A percentile compares a stretch with the other conserved stretches of the same genome.
These are phyloP conservation scores for Fusarium dimerum DNA, from an alignment of 2,329 filamentous ascomycete species.

Conservation along the genomic window DNA sequence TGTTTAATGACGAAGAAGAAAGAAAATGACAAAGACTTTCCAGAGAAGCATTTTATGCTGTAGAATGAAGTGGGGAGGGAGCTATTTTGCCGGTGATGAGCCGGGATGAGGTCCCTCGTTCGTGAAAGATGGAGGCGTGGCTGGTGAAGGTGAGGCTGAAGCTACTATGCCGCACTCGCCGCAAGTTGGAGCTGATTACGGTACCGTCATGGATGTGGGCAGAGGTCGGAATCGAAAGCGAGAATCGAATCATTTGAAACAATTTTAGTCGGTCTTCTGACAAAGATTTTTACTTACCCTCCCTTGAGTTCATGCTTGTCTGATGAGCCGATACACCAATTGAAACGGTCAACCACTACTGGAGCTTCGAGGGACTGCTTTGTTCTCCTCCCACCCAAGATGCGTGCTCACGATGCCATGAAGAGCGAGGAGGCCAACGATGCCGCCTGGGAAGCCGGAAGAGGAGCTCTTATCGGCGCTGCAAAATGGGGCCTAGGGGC, in stretches of 20 bases:
- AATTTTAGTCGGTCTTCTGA: background rate
- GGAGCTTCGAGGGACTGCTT: background rate
- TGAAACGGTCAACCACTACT: background rate
- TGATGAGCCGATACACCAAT: background rate
- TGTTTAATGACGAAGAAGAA: conserved; percentile 22
- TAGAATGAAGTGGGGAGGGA: background rate
- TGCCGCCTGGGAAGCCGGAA: conserved; percentile 71
- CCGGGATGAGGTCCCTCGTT: background rate
- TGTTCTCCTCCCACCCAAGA: conserved; percentile 1
- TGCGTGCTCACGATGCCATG: conserved; percentile 48
- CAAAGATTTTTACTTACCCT: too few relatives aligned
- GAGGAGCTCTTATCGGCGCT: conserved; percentile 67
- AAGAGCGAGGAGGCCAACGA: conserved; percentile 66
- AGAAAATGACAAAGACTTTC: conserved; percentile 9
- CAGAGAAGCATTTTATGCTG: background rate
- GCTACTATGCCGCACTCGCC: background rate
- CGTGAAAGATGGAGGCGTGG: background rate
- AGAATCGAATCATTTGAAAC: background rate
- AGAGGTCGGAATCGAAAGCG: background rate
- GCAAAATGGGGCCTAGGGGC: conserved; percentile 72
- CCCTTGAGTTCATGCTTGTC: background rate
- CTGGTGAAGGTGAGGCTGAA: background rate
- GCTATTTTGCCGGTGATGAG: background rate
- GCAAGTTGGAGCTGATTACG: background rate
- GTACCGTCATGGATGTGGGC: background rate